Evolutionary conservation across 331 rosid species (phyloP).

Genomic region (Acacia concinna): DNA sequence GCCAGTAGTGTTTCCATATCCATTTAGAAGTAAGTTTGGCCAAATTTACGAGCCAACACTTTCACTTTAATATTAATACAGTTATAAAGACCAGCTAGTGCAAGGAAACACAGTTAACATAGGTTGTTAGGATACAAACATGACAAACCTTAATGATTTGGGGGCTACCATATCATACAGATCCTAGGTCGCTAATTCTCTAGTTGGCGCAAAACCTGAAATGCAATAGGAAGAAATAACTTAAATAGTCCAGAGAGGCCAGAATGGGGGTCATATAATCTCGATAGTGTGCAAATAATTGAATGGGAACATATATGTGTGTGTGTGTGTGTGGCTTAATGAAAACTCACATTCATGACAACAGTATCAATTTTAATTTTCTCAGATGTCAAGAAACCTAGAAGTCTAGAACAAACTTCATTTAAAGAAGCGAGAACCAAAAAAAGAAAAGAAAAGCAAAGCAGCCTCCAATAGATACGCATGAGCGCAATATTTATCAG

Average conservation of each 20-base stretch:
- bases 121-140: constrained; percentile 17
- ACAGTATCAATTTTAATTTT: background rate
- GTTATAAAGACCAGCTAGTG: background rate
- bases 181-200: constrained; percentile 27
- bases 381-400: background rate
- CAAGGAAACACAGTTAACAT: constrained; percentile 1
- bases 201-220: constrained; percentile 33
- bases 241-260: constrained; percentile 9
- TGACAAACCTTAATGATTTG: constrained; percentile 19
- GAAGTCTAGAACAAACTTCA: background rate
- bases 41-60: constrained; percentile 11
- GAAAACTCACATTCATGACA: background rate
- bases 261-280: background rate
- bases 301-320: background rate
- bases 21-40: background rate
- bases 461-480: background rate
- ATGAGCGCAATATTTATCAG: background rate
- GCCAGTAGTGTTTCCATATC: background rate
- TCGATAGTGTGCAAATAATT: background rate
- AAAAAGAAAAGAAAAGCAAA: background rate
- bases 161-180: constrained; percentile 21
- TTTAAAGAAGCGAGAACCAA: background rate
- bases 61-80: background rate
- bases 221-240: constrained; percentile 3
- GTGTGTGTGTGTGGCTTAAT: too few relatives aligned